Percentiles rank a stretch among this genome's conserved stretches.
Conservation (phyloP, 192 early-diverging fungal genomes). For the Gigaspora rosea region DNA sequence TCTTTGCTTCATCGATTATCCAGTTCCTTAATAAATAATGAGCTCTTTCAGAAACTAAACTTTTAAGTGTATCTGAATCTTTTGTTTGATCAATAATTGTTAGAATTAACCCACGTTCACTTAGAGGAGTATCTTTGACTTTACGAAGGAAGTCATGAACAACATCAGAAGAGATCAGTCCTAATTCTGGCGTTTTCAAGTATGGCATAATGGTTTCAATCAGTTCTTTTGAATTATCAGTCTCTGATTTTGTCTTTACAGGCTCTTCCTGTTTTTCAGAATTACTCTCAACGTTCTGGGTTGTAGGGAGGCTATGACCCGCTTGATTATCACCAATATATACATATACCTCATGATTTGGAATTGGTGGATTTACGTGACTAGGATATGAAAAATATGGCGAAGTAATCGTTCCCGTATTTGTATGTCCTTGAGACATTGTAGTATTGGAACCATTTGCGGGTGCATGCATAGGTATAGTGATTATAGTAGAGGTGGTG, state of each 20-base stretch:
- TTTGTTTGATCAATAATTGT: constrained; percentile 11
- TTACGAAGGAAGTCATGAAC: constrained; percentile 18
- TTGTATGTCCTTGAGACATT: not conserved
- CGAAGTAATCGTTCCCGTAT: not conserved
- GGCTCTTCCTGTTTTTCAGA: not conserved
- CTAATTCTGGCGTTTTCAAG: not conserved
- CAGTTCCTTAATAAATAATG: constrained; percentile 18
- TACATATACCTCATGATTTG: constrained; percentile 19
- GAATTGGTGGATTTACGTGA: constrained; percentile 9
- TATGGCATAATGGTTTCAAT: constrained; percentile 15
- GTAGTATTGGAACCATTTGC: not conserved
- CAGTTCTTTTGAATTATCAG: constrained; percentile 2
- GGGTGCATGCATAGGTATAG: not conserved
- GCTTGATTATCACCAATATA: not conserved
- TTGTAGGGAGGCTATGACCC: not conserved
- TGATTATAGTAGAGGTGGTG: not conserved
- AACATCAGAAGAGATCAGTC: not conserved
- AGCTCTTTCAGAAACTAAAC: constrained; percentile 4
- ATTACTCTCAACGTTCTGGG: not conserved
- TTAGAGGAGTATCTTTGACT: constrained; percentile 11
- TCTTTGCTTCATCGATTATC: constrained; percentile 14
- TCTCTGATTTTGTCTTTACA: not conserved
- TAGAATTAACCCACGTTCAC: not conserved
- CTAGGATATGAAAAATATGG: constrained; percentile 8
- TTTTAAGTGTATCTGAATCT: not conserved